These are phyloP conservation scores for Artemisia annua DNA, from an alignment of 129 eudicot species.

Conservation along the genomic window DNA sequence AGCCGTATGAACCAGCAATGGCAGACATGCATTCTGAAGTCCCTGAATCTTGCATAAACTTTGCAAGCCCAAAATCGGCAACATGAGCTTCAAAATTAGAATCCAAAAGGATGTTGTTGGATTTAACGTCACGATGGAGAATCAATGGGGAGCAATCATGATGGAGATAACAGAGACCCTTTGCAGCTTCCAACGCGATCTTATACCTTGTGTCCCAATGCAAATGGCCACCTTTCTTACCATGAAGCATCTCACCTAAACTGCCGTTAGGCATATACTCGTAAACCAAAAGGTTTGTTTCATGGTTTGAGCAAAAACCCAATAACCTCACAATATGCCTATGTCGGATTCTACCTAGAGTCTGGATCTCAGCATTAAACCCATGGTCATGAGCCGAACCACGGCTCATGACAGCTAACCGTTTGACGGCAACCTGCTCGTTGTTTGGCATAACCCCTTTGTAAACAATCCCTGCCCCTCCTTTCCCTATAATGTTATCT, in stretches of 20 bases:
- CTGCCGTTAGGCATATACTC: conserved; percentile 96
- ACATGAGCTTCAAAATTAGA: conserved; percentile 83
- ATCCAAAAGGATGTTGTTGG: conserved; percentile 75
- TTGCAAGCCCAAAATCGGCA: conserved; percentile 90
- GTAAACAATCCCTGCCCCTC: conserved; percentile 88
- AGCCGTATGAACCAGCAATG: conserved; percentile 91
- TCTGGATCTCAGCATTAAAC: conserved; percentile 86
- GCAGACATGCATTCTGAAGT: conserved; percentile 95
- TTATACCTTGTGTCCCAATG: conserved; percentile 81
- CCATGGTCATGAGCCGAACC: conserved; percentile 90
- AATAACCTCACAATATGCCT: conserved; percentile 75
- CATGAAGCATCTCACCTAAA: conserved; percentile 80
- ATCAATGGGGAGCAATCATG: conserved; percentile 88
- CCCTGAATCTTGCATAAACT: conserved; percentile 88
- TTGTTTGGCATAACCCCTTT: conserved; percentile 77
- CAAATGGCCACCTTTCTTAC: conserved; percentile 90
- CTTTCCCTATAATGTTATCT: conserved; percentile 86
- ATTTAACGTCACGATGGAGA: conserved; percentile 86
- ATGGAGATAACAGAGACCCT: conserved; percentile 84
- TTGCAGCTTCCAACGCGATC: conserved; percentile 80
- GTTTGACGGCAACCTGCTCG: conserved; percentile 62
- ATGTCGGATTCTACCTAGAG: conserved; percentile 82
- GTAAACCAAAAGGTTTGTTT: conserved; percentile 77
- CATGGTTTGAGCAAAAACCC: conserved; percentile 83
- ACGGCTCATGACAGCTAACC: conserved; percentile 77